Evolutionary conservation across 306 rosid genomes (phyloP).

Genomic region (Trifolium dubium): DNA sequence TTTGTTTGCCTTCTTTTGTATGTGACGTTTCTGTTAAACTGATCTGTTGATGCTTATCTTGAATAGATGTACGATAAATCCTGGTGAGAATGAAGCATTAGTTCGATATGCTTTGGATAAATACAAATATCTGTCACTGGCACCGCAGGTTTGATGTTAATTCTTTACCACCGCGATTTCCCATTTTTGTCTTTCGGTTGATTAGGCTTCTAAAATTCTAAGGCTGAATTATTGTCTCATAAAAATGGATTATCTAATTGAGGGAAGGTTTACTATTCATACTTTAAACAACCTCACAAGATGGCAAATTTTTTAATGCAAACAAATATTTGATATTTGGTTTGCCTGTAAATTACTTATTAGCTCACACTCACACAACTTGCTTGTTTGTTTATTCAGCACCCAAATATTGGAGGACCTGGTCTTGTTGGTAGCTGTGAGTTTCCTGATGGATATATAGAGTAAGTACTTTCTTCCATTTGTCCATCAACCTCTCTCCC

Average conservation of each 20-base stretch:
- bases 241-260: constrained; percentile 18
- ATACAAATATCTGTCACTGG: constrained; percentile 76
- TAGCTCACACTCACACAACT: constrained; percentile 13
- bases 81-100: constrained; percentile 97
- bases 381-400: constrained; percentile 52
- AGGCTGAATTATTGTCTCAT: constrained; percentile 6
- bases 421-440: constrained; percentile 81
- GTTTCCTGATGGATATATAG: constrained; percentile 78
- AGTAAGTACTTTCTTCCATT: constrained; percentile 59
- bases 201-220: constrained; percentile 32
- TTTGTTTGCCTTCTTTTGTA: background rate
- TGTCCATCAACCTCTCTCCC: constrained; percentile 19
- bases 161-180: constrained; percentile 24
- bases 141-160: constrained; percentile 70
- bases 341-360: background rate
- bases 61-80: constrained; percentile 88
- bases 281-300: constrained; percentile 1
- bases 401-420: constrained; percentile 94
- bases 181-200: background rate
- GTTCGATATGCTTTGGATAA: constrained; percentile 94
- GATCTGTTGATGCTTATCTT: constrained; percentile 22
- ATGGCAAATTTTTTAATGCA: background rate
- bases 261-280: constrained; percentile 23
- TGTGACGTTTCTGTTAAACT: constrained; percentile 31
- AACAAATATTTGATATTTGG: background rate